A percentile compares a stretch with the other conserved stretches of the same genome.
phyloP scores from a whole-genome alignment of 2,329 filamentous ascomycete genomes.

The Alternaria sp. region DNA sequence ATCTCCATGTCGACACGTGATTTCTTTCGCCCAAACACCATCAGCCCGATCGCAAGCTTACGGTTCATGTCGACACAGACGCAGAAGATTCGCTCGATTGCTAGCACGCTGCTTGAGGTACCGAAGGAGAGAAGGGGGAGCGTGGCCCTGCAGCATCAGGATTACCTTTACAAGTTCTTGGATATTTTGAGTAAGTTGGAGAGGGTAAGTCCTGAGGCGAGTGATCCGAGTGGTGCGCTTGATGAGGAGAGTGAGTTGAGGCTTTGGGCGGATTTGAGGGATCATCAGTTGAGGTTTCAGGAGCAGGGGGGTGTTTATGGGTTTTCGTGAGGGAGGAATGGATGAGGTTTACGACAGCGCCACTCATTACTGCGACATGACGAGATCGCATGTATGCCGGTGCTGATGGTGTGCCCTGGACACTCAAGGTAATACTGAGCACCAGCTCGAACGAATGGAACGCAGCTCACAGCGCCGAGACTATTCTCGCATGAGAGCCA shows the following conservation, averaged over 20 bases:
- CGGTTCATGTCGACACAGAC: constrained; percentile 57
- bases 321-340: constrained; percentile 21
- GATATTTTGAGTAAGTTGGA: constrained; percentile 78
- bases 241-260: constrained; percentile 78
- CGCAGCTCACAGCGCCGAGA: neutral
- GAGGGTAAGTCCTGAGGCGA: constrained; percentile 59
- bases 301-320: constrained; percentile 66
- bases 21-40: constrained; percentile 10
- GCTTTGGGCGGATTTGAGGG: constrained; percentile 78
- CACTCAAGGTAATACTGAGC: neutral
- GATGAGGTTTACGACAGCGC: neutral
- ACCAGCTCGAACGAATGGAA: neutral
- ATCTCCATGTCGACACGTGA: constrained; percentile 13
- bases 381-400: neutral
- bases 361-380: neutral
- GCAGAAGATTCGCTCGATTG: constrained; percentile 84
- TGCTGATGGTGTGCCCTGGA: neutral
- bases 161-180: constrained; percentile 74
- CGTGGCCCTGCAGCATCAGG: constrained; percentile 67
- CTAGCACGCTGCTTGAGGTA: constrained; percentile 75
- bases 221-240: constrained; percentile 46
- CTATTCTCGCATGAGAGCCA: neutral
- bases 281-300: constrained; percentile 77
- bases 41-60: constrained; percentile 35
- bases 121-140: constrained; percentile 61